These are phyloP conservation scores for Colletotrichum shisoi DNA, from an alignment of 2,329 filamentous ascomycete genomes.

Conservation along the genomic window DNA sequence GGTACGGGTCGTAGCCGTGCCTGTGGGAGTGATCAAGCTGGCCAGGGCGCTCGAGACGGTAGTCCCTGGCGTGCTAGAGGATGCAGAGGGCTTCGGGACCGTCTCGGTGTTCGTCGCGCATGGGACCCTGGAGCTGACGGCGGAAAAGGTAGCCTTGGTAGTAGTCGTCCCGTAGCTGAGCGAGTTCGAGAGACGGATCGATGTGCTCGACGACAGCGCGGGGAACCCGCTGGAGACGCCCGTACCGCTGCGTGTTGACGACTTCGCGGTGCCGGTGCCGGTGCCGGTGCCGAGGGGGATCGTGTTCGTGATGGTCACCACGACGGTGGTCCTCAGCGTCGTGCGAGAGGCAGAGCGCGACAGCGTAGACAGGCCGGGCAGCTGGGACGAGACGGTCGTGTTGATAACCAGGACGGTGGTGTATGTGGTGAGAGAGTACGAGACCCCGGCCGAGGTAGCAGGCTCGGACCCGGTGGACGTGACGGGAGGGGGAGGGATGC, in stretches of 20 bases:
- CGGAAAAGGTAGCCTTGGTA: not conserved
- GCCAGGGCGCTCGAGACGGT: conserved; percentile 22
- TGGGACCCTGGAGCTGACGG: conserved; percentile 4
- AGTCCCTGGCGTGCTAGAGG: not conserved
- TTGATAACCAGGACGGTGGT: conserved; percentile 23
- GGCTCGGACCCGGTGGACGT: not conserved
- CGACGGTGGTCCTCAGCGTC: conserved; percentile 21
- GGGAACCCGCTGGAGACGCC: conserved; percentile 15
- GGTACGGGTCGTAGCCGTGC: not conserved
- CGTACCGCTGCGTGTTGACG: conserved; percentile 13
- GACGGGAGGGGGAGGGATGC: conserved; percentile 1
- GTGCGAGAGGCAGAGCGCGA: conserved; percentile 4
- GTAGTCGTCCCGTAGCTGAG: conserved; percentile 30
- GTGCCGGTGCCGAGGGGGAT: conserved; percentile 19
- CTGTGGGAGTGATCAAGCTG: conserved; percentile 3
- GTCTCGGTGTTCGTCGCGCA: conserved; percentile 3
- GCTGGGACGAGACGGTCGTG: conserved; percentile 28
- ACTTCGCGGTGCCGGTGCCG: conserved; percentile 22
- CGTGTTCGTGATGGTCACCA: conserved; percentile 24
- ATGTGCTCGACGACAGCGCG: not conserved
- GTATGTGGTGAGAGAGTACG: conserved; percentile 25
- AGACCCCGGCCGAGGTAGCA: not conserved
- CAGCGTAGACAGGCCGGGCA: conserved; percentile 10
- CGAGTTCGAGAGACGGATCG: conserved; percentile 28
- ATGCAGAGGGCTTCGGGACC: not conserved